Evolutionary conservation across 2,329 filamentous ascomycete species (phyloP).

Genomic region (Penicillium sp.): DNA sequence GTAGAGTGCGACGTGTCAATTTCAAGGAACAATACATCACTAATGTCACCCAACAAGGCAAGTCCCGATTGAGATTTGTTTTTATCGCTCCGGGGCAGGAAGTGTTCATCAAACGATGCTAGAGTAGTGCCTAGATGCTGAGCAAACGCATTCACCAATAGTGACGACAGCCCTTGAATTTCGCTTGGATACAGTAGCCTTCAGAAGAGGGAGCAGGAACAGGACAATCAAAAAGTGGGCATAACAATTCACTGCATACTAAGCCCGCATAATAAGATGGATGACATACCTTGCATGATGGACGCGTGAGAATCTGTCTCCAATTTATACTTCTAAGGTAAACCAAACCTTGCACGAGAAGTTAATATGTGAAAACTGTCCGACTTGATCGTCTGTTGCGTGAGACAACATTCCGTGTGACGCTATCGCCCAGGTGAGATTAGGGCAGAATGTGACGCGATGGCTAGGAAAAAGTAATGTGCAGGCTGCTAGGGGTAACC

Average conservation of each 20-base stretch:
- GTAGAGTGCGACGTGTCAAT: not conserved
- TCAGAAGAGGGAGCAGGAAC: slow-evolving; percentile 15
- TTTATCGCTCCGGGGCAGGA: slow-evolving; percentile 18
- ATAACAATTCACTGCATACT: slow-evolving; percentile 17
- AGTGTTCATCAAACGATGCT: slow-evolving; percentile 15
- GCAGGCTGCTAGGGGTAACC: not conserved
- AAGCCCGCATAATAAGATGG: too few relatives aligned
- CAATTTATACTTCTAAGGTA: not conserved
- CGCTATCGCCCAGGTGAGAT: not conserved
- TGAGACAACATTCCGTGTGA: not conserved
- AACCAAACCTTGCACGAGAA: not conserved
- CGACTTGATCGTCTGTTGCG: not conserved
- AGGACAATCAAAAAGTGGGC: slow-evolving; percentile 17
- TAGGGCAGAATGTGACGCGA: not conserved
- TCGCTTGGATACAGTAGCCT: slow-evolving; percentile 7
- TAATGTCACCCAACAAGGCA: slow-evolving; percentile 4
- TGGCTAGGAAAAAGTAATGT: not conserved
- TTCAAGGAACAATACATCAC: slow-evolving; percentile 8
- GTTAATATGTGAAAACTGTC: not conserved
- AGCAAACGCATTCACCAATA: slow-evolving; percentile 19
- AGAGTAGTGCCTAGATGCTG: slow-evolving; percentile 10
- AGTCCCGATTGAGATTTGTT: slow-evolving; percentile 4
- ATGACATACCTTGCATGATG: too few relatives aligned
- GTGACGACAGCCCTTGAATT: slow-evolving; percentile 12
- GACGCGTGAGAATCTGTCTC: not conserved